phyloP scores from a whole-genome alignment of 148 eudicot species.

The Rhododendron griersonianum region DNA sequence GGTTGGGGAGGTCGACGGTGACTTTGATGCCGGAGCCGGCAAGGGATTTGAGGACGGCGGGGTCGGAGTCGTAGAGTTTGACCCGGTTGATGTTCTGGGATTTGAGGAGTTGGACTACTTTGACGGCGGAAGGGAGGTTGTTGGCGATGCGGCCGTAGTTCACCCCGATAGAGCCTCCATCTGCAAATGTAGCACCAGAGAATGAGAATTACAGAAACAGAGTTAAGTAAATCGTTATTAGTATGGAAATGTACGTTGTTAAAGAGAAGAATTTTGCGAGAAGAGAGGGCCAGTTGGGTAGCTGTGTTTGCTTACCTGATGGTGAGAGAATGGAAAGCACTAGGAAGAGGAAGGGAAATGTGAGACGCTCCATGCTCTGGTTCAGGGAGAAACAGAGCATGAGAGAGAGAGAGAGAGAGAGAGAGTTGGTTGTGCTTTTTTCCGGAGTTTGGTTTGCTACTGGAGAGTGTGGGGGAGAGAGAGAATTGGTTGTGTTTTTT shows the following conservation, averaged over 20 bases:
- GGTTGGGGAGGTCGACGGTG: constrained; percentile 78
- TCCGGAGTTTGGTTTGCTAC: too few species aligned
- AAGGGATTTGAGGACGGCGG: constrained; percentile 62
- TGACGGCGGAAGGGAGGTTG: constrained; percentile 73
- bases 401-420: neutral
- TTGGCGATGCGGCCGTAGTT: constrained; percentile 89
- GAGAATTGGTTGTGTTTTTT: neutral
- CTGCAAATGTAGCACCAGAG: constrained; percentile 23
- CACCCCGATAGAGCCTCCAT: constrained; percentile 66
- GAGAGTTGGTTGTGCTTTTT: neutral
- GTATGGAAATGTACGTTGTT: neutral
- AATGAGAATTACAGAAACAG: neutral
- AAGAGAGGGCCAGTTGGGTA: neutral
- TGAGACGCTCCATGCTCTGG: constrained; percentile 9
- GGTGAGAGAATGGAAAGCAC: constrained; percentile 17
- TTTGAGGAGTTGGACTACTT: constrained; percentile 52
- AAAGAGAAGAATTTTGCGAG: neutral
- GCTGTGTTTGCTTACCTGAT: constrained; percentile 15
- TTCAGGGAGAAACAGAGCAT: constrained; percentile 5
- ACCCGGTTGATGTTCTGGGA: constrained; percentile 55
- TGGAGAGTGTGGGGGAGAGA: neutral
- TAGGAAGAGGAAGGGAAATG: constrained; percentile 10
- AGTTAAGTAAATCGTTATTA: neutral
- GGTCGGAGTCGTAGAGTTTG: constrained; percentile 82
- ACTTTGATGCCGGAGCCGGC: constrained; percentile 52